These are phyloP conservation scores for Clonostachys chloroleuca DNA, from an alignment of 2,329 filamentous ascomycete genomes.

Conservation along the genomic window DNA sequence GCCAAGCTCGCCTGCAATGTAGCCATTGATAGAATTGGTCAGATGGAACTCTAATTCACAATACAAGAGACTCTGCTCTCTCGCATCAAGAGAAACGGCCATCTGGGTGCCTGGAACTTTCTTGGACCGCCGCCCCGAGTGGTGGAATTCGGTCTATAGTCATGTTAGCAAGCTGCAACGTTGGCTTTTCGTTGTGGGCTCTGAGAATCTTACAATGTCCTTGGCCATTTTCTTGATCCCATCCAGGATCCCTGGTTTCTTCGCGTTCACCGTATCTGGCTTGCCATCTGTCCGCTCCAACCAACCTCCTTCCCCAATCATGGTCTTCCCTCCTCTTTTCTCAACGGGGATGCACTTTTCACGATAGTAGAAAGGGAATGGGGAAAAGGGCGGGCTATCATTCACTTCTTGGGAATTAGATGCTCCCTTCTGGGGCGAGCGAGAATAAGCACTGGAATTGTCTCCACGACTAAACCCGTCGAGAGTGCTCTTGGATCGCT, in stretches of 20 bases:
- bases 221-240: slow-evolving; percentile 48
- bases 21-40: slow-evolving; percentile 44
- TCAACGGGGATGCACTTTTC: slow-evolving; percentile 26
- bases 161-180: slow-evolving; percentile 7
- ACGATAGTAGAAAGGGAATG: slow-evolving; percentile 35
- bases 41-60: slow-evolving; percentile 54
- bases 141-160: slow-evolving; percentile 27
- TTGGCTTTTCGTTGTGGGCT: neutral
- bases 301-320: slow-evolving; percentile 55
- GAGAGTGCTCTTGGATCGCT: slow-evolving; percentile 18
- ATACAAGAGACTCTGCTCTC: slow-evolving; percentile 55
- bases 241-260: slow-evolving; percentile 36
- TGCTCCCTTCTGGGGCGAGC: slow-evolving; percentile 1
- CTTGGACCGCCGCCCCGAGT: slow-evolving; percentile 23
- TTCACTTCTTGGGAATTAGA: neutral
- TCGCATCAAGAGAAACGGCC: slow-evolving; percentile 45
- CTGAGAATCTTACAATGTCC: slow-evolving; percentile 37
- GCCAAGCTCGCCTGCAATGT: slow-evolving; percentile 47
- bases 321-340: slow-evolving; percentile 40
- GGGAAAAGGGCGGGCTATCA: slow-evolving; percentile 26
- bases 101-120: slow-evolving; percentile 20
- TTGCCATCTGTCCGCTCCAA: slow-evolving; percentile 36
- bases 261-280: slow-evolving; percentile 18
- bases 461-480: slow-evolving; percentile 7
- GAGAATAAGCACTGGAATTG: slow-evolving; percentile 6